A percentile compares a stretch with the other conserved stretches of the same genome.
phyloP scores from a whole-genome alignment of 257 asterid genomes.

The Coffea canephora region DNA sequence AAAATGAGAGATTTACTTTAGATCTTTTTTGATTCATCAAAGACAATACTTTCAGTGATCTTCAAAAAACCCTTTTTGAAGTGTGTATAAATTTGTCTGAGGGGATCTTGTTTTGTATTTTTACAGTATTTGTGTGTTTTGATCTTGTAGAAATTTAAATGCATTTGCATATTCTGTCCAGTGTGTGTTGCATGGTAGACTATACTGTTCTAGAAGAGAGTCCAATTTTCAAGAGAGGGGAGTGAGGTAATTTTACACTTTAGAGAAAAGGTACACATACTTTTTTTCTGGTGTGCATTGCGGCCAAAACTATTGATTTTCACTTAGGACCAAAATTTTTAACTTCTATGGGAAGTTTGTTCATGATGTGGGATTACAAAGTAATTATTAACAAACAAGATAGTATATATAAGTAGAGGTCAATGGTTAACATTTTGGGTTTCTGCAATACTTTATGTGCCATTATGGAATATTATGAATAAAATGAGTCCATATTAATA shows the following conservation, averaged over 20 bases:
- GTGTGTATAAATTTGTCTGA: background rate
- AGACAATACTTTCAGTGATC: background rate
- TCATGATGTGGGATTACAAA: background rate
- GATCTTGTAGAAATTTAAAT: background rate
- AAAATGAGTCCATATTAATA: background rate
- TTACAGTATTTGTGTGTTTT: background rate
- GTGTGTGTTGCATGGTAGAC: background rate
- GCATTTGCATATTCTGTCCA: background rate
- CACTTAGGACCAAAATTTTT: background rate
- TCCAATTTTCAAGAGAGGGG: background rate
- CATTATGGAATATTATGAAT: background rate
- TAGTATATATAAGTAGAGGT: background rate
- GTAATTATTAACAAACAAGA: background rate
- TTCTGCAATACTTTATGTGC: background rate
- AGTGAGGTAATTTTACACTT: background rate
- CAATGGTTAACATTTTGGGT: background rate
- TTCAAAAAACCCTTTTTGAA: too few relatives aligned
- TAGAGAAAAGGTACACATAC: background rate
- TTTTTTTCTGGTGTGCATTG: too few relatives aligned
- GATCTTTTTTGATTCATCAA: background rate
- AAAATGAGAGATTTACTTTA: too few relatives aligned
- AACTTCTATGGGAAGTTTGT: background rate
- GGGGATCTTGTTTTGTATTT: background rate
- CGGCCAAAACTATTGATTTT: background rate
- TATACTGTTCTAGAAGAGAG: background rate